Evolutionary conservation across 805 yeast genomes (phyloP), one percentile per base, ranked within the genome.

Genomic region (Ogataea glucozyma): DNA sequence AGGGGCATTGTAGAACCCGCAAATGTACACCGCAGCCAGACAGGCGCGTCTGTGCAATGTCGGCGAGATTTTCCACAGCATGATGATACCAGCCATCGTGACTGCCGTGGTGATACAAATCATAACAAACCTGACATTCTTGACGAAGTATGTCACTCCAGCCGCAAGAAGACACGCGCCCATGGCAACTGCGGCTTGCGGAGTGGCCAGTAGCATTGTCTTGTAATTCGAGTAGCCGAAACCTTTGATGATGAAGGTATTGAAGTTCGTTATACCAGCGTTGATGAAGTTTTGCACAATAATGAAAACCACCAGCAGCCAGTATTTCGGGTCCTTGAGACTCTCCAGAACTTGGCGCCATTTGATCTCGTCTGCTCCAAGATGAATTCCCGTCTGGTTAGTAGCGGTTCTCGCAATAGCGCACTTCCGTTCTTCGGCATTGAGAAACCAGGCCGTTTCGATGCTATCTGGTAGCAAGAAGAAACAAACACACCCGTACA

Each of bases 201-300:
- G 56, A 19, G 54, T 52, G 16, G 51, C 50, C 43, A 52, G 62
- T 47, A 75, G 47, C 54, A 55, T 56, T 33, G 56, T 67, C 46
- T 43, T 73, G 62, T 52, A 73, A 34, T 40, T 51, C 31, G 60
- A 43, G 42, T 53, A 66, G 2, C 64, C 63, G 40, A 61, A 54
- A 21, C 73, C 73, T 57, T 60, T 52, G 66, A 77, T 59, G 27
- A 76, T 58, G 42, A 75, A 69, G 33, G 75, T 66, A 40, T 68
- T 65, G 49, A 77, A 76, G 54, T 70, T 75, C 16, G 79, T 67
- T 32, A 74, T 58, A 36, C 81, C 85, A 49, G 83, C 84, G 49
- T 78, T 76, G 39, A 83, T 82, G 43, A 81, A 69, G 46, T 72
- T 60, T 30, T 74, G 58, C 18, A 71, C 66, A 46, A 59, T 61